Evolutionary conservation across 2,329 filamentous ascomycete genomes (phyloP), one percentile per base, ranked within the genome.

Genomic region (Penicillium oxalicum): DNA sequence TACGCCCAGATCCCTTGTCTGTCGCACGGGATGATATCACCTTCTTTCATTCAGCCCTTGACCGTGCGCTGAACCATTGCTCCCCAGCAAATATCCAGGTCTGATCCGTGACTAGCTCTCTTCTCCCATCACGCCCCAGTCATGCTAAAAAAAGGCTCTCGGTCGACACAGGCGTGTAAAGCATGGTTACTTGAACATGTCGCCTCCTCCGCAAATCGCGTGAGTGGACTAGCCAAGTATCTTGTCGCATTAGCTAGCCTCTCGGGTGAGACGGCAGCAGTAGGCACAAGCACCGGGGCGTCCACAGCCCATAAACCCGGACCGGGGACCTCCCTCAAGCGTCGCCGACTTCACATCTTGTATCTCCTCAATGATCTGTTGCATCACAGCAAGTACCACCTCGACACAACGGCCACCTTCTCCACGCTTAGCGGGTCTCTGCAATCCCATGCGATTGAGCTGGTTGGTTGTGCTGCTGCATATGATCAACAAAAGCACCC

Each of bases 71-170:
- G 64, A 72, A 77, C 71, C 79, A 82, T 74, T 91, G 88, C 80
- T 87, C 87, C 63, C 79, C 83, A 64, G 73, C 77, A 76, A 90
- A 91, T 76, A 85, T 93, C 77, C 88, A 93, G 88, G 88, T 93
- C 88, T 89, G 85, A 73, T 62, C 62, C 59, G 63, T 66, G 66
- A 62, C 63, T 55, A 59, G 53, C 50, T 53, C 37, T 49, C 33
- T 37, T 40, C 42, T 28, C 35, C 41, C 44, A 32, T 55, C 61
- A 55, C 54, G 40, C 57, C 52, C 49, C 54, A 52, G 53, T 55
- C 37, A 39, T 67, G 65, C 69, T 71, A 71, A 71, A 69, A 18
- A 51, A 44, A 32, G 40, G 39, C 52, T 37, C 44, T 41, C 32
- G 49, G 38, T 50, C 44, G 54, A 56, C 48, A 60, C 52, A 95